Base-by-base conservation (phyloP, 106 monocot species). In the Triglochin maritima region DNA sequence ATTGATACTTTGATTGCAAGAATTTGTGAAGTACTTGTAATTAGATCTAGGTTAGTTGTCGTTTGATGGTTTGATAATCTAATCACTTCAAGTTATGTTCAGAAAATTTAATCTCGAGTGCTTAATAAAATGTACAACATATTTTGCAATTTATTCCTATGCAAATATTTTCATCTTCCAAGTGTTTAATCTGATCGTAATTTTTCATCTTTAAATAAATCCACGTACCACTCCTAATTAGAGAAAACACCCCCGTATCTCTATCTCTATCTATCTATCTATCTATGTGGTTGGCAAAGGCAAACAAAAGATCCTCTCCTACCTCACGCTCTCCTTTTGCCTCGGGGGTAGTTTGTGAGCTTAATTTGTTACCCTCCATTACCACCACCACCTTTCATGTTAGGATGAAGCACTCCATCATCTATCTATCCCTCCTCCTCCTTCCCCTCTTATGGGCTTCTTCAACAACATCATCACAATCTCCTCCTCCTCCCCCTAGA, bases 401-500 rank as follows among this genome's bases (percentile, higher is more conserved):
- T 43, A 63, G 16, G 47, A 69, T 72, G 68, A 50, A n/a, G 17
- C 49, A 46, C 64, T 59, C 57, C 56, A 50, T 13, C 68, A 55
- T n/a, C 69, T 44, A 44, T 62, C 62, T 17, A 46, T 14, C 65
- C 56, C 9, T 67, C 60, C 15, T 70, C 60, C 46, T 65, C 68
- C 6, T 79, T 58, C 17, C 72, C 56, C 42, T 64, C 74, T 16
- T 70, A 13, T 50, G 65, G 11, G 11, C 6, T 4, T 79, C 61
- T 54, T 44, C 14, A 41, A 65, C 57, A 14, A 78, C 66, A 59
- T 70, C 56, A 17, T 60, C 8, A 47, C 41, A n/a, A 46, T 72
- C 61, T 56, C 43, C 51, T 57, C 51, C 63, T 2, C 80, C 69
- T 67, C 79, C 68, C 43, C 71, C 67, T 42, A 72, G 71, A 76